Base-by-base conservation (phyloP, 257 asterid species). In the Gentiana dahurica region DNA sequence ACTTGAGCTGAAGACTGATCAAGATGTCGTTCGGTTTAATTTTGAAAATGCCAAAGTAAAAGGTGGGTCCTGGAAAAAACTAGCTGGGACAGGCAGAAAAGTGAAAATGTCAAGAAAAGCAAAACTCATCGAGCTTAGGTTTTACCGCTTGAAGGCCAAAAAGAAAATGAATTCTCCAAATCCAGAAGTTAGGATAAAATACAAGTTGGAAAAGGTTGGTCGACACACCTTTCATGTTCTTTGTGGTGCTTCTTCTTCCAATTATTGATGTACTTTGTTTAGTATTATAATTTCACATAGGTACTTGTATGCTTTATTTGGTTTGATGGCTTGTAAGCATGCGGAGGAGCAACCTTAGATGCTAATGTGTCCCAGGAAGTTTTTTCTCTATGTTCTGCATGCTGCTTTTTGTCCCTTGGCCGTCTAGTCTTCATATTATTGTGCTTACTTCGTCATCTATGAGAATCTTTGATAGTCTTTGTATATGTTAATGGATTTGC, bases 161-260 rank as follows among this genome's bases (percentile, higher is more conserved):
- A 91, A 81, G 85, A 91, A 87, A 66, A 79, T 85, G 95, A 88
- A 82, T 57, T 87, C 98, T 57, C 97, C 95, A 4, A 91, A 85
- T 70, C 98, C 98, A 50, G 97, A 85, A 88, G 93, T 85, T 63
- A 77, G 96, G 68, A 85, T 91, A 53, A 72, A 93, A 75, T 88
- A 91, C 80, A 85, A 83, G 71, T 95, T 91, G 46, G 98, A 80
- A 65, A 91, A 87, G 98, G 98, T 91, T 37, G 49, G 77, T 53
- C 13, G 38, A 45, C 12, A 11, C 35, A 24, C 51, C 3, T 44
- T 43, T 12, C 50, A 33, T 37, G 9, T 48, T 45, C 36, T 33
- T 33, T 34, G 34, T 2, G 11, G 9, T 51, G 12, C 15, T 9
- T 10, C 3, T 41, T 35, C 46, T 15, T 35, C 36, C 36, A 43